Conservation (phyloP, 2,329 filamentous ascomycete genomes). For the Diatrype stigma region DNA sequence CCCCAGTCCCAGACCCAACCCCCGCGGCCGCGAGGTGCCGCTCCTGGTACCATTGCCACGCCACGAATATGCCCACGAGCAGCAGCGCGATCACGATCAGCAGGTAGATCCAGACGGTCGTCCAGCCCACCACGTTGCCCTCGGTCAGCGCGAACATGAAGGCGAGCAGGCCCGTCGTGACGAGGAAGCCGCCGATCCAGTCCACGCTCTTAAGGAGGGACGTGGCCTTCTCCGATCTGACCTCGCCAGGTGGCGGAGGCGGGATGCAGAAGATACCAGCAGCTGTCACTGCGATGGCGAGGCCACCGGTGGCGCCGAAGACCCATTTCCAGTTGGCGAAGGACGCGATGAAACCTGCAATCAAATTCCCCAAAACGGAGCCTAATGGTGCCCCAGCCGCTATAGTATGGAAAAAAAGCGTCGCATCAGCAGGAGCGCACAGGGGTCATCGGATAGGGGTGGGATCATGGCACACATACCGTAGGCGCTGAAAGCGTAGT, state of each 20-base stretch:
- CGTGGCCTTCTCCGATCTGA: slow-evolving; percentile 15
- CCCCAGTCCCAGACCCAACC: too few species aligned
- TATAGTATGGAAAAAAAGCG: slow-evolving; percentile 12
- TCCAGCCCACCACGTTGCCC: slow-evolving; percentile 67
- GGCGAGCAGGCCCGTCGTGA: slow-evolving; percentile 58
- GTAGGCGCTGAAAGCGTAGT: slow-evolving; percentile 65
- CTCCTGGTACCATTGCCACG: slow-evolving; percentile 60
- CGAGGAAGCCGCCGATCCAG: slow-evolving; percentile 61
- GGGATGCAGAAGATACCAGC: slow-evolving; percentile 60
- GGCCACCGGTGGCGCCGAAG: slow-evolving; percentile 60
- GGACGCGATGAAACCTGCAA: slow-evolving; percentile 59
- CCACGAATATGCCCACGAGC: slow-evolving; percentile 51
- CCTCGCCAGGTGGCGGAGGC: slow-evolving; percentile 33
- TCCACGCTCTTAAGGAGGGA: slow-evolving; percentile 49
- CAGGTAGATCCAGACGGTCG: slow-evolving; percentile 55
- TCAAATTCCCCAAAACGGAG: slow-evolving; percentile 59
- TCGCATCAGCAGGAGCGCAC: slow-evolving; percentile 1
- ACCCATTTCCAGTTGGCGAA: slow-evolving; percentile 64
- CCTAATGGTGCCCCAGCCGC: slow-evolving; percentile 62
- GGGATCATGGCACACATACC: slow-evolving; percentile 35
- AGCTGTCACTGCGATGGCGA: slow-evolving; percentile 52
- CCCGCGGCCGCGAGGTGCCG: too few species aligned
- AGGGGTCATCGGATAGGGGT: neutral
- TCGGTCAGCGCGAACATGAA: slow-evolving; percentile 65
- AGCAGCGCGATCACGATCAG: slow-evolving; percentile 56